Base-by-base conservation (phyloP, 306 rosid genomes). In the Sophora flavescens region DNA sequence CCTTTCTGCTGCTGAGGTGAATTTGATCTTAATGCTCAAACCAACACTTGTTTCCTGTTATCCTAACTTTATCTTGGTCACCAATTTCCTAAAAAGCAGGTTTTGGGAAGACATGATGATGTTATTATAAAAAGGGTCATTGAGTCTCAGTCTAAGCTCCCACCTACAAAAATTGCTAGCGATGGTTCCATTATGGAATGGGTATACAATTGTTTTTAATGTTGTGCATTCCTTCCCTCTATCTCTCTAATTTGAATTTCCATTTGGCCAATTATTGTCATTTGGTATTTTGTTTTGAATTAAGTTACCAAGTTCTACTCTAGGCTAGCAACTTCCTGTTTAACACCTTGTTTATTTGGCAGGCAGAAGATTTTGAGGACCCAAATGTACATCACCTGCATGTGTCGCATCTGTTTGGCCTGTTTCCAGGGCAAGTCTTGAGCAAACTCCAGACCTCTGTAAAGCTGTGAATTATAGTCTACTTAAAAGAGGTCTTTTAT, bases 181-280 rank as follows among this genome's bases (percentile, higher is more conserved):
- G 98, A 94, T 84, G 98, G 98, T 80, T 84, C 93, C 74, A 78
- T 94, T 65, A 87, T 92, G 96, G 97, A 94, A 91, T 94, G 97
- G 97, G 98, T 92, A 87, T 60, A 89, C 36, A 48, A 63, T 68
- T 72, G 68, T 76, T 69, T 63, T 57, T 44, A 42, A 11, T 72
- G 38, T 36, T 3, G 6, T 32, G 56, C 35, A 45, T 71, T 70
- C 59, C 69, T 63, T 76, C 14, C 10, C 45, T 83, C 15, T 33
- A 16, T 77, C 63, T 36, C 51, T 33, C 63, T 4, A 13, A 16
- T 61, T 8, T 41, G 2, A 13, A 16, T 61, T 8, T 41, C 26
- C 45, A 17, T 56, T 26, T 61, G 41, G 70, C 18, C 30, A 35
- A 18, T 47, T 66, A 38, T 54, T 60, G 41, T 51, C 61, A 44